Conservation (phyloP, 371 early-diverging fungal genomes). For the Chytridium lagenaria region DNA sequence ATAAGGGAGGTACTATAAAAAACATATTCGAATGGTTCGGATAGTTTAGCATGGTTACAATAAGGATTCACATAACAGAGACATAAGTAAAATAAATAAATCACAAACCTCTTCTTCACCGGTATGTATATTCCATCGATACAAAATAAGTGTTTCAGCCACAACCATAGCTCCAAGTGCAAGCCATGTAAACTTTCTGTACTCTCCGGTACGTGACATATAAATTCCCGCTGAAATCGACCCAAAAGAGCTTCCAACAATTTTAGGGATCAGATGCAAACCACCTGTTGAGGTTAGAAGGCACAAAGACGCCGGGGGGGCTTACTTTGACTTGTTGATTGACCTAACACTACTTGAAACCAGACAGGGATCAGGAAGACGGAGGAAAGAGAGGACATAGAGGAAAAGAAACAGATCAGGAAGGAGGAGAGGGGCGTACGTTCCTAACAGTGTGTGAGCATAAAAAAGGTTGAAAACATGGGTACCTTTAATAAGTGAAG, state of each 20-base stretch:
- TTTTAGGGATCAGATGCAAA: constrained; percentile 20
- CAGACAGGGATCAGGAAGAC: constrained; percentile 30
- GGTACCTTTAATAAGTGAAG: constrained; percentile 11
- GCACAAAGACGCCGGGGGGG: not conserved
- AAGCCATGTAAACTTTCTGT: constrained; percentile 1
- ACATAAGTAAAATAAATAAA: not conserved
- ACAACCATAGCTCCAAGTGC: constrained; percentile 9
- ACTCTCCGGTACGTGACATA: constrained; percentile 26
- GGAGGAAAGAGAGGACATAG: constrained; percentile 17
- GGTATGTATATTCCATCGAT: constrained; percentile 10
- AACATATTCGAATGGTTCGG: too few relatives aligned
- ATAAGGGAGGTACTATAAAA: constrained; percentile 8
- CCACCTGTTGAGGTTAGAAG: constrained; percentile 2
- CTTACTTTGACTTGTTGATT: constrained; percentile 17
- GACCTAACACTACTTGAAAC: constrained; percentile 26
- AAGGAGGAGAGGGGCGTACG: constrained; percentile 11
- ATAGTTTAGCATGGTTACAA: not conserved
- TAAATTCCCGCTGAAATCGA: constrained; percentile 15
- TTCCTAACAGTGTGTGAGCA: not conserved
- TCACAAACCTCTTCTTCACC: constrained; percentile 1
- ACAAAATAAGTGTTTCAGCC: not conserved
- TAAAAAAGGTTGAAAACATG: not conserved
- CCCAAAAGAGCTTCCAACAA: constrained; percentile 12
- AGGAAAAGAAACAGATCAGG: constrained; percentile 14
- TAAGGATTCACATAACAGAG: not conserved